Evolutionary conservation across 2,329 filamentous ascomycete genomes (phyloP), one percentile per base, ranked within the genome.

Genomic region (Hypoxylon sp.): DNA sequence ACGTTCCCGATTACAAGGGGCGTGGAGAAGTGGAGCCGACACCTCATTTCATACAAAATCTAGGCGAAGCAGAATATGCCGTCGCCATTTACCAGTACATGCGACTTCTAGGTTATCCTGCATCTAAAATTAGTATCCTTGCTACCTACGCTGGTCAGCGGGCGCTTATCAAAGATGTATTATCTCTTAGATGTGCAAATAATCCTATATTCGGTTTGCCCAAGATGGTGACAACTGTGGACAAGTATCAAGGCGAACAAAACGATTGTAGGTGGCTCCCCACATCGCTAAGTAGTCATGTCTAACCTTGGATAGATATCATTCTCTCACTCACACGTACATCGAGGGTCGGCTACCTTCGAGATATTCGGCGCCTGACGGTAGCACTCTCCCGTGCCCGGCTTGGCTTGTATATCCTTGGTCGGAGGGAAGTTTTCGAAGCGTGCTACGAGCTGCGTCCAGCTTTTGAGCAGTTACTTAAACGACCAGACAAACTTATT

Each of bases 171-270:
- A 91, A 88, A 74, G 95, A 99, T 79, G 94, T 99, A 3, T 82
- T 99, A 56, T 84, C 83, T 13, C 93, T 97, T 77, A 88, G 96
- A 65, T 99, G 96, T 80, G 91, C 90, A 39, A 91, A 88, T 74
- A 97, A 94, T 74, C 83, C 90, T 1, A 83, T 98, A 19, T 99
- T 99, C 81, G 94, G 95, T 8, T 83, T 97, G 80, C 96, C 96
- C 17, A 92, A 91, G 80, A 91, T 92, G 58, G 93, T 99, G 29
- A 94, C 93, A 3, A 99, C 97, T 4, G 95, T 99, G 70, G 96
- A 99, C 83, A 98, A 97, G 80, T 99, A 98, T 77, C 96, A 99
- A 83, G 97, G 96, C 79, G 96, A 99, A 84, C 96, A 99, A 81
- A 99, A 99, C 81, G 96, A 99, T 77, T 98, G 93, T 96, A 86